Evolutionary conservation across 305 asterid species (phyloP), one percentile per base, ranked within the genome.

Genomic region (Solanum hybrid): DNA sequence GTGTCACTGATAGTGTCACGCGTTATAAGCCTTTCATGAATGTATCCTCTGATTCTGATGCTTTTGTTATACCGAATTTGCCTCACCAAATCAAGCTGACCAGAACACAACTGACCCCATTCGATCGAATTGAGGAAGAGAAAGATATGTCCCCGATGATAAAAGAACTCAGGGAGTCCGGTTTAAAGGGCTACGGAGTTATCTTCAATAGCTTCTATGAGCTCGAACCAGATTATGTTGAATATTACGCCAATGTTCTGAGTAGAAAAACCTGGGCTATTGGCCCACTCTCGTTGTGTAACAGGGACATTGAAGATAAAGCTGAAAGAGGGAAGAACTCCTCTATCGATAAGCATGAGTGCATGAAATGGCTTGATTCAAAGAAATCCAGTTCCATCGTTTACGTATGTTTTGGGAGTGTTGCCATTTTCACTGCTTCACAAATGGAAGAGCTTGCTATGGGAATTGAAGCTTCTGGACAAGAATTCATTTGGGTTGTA

Each of bases 281-380:
- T 3, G 93, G 94, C 57, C 94, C 94, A 5, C 89, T 92, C 16
- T 90, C 90, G 12, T 71, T 93, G 8, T 90, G 87, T 61, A 89
- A 82, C 67, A 89, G 79, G 6, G 89, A 84, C 16, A 64, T 7
- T 1, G 92, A 91, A 18, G 80, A 89, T 37, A 91, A 86, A 74
- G 92, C 82, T 2, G 83, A 80, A 12, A 90, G 94, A 85, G 94
- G 94, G n/a, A 90, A 91, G 64, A 88, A 91, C 42, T 90, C 94
- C 2, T 88, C 92, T 31, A 91, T 93, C 2, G 94, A 92, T 24
- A 92, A 92, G 57, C 90, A 92, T 26, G 94, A 94, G 42, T 92
- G 95, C 91, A 26, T 93, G 51, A 71, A 91, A 2, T 94, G 98
- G 98, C 94, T 96, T 18, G 88, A 86, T 35, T 78, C 94, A 5